Percentiles rank a stretch among this genome's conserved stretches.
Conservation (phyloP, 495 filamentous ascomycete species). For the Penicillium subrubescens region DNA sequence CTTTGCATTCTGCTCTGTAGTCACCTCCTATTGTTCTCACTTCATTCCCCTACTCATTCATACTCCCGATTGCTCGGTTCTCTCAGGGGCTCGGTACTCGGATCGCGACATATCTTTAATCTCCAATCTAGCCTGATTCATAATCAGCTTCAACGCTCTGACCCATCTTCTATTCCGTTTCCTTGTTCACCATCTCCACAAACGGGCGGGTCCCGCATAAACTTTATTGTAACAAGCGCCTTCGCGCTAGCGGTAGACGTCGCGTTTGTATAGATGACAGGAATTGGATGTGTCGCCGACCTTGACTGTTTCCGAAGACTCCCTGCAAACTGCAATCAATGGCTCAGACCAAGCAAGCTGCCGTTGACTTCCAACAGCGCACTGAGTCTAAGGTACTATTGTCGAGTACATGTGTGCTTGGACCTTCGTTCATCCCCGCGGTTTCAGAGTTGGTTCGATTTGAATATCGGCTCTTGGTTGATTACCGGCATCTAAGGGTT, state of each 20-base stretch:
- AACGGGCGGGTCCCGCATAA: conserved; percentile 10
- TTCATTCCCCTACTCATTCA: not conserved
- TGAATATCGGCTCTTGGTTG: conserved; percentile 10
- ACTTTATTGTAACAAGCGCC: conserved; percentile 12
- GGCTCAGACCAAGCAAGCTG: not conserved
- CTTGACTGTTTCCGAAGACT: not conserved
- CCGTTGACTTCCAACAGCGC: not conserved
- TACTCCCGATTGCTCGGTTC: not conserved
- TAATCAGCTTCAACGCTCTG: conserved; percentile 22
- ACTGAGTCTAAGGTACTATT: no score
- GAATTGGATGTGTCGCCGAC: conserved; percentile 5
- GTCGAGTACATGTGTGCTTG: not conserved
- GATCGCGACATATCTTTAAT: conserved; percentile 11
- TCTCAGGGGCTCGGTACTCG: not conserved
- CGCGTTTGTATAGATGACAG: conserved; percentile 12
- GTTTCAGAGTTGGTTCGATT: conserved; percentile 18
- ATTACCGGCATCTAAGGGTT: not conserved
- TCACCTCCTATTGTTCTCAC: not conserved
- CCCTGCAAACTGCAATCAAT: not conserved
- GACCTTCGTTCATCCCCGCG: conserved; percentile 5
- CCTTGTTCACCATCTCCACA: conserved; percentile 12
- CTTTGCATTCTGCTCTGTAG: not conserved
- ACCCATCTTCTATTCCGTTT: conserved; percentile 10
- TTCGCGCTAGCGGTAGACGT: not conserved
- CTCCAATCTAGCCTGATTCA: conserved; percentile 16